Evolutionary conservation across 768 basidiomycete species (phyloP).

Genomic region (Tulasnella sp.): DNA sequence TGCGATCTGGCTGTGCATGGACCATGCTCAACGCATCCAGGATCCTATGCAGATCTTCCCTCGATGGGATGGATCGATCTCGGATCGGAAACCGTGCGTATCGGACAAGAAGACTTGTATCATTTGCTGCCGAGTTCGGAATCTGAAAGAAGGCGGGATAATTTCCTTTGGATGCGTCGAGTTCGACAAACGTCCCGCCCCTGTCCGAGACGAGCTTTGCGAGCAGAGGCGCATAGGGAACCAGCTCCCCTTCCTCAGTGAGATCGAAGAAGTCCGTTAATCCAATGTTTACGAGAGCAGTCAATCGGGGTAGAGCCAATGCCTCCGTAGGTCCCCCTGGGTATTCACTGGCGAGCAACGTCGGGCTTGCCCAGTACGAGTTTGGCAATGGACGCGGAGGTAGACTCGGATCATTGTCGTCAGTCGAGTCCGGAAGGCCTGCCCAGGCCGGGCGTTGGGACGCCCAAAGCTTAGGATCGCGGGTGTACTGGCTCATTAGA

Average conservation of each 20-base stretch:
- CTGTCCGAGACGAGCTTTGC: neutral
- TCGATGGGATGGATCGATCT: neutral
- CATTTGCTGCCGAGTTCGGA: neutral
- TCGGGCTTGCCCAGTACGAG: constrained; percentile 8
- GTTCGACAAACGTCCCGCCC: neutral
- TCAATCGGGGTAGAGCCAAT: neutral
- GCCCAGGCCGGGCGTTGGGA: neutral
- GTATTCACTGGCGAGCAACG: constrained; percentile 5
- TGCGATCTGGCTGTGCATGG: neutral
- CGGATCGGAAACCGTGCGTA: neutral
- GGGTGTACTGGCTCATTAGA: neutral
- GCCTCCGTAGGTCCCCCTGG: neutral
- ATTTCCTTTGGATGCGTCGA: neutral
- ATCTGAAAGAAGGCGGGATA: neutral
- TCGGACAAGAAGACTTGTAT: neutral
- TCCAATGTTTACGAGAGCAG: neutral
- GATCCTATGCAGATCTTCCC: neutral
- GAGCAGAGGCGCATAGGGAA: neutral
- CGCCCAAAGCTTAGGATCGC: neutral
- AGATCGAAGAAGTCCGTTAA: constrained; percentile 7
- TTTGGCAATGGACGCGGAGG: constrained; percentile 3
- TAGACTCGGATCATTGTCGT: neutral
- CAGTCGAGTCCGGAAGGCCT: neutral
- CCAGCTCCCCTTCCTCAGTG: neutral
- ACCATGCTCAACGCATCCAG: neutral